Evolutionary conservation across 768 basidiomycete genomes (phyloP).

Genomic region (Baorangia bicolor): DNA sequence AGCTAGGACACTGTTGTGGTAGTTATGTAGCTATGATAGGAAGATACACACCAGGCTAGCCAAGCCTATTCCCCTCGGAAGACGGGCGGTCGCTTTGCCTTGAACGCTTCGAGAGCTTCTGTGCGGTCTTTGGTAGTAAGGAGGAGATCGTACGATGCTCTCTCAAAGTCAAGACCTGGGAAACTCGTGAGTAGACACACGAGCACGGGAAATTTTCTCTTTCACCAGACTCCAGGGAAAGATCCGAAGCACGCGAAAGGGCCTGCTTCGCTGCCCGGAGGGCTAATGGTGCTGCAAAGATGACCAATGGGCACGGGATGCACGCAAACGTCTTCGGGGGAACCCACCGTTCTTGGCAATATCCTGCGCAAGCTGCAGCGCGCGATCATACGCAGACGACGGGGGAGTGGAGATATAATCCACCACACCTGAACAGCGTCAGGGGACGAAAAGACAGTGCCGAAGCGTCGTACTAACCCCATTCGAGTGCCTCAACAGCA

Average conservation of each 20-base stretch:
- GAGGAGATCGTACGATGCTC: slow-evolving; percentile 79
- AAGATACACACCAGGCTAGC: slow-evolving; percentile 1
- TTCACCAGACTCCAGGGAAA: slow-evolving; percentile 73
- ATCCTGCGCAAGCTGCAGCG: slow-evolving; percentile 64
- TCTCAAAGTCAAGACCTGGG: slow-evolving; percentile 87
- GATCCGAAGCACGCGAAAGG: slow-evolving; percentile 75
- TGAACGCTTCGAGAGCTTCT: slow-evolving; percentile 86
- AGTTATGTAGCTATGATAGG: neutral
- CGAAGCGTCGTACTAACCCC: slow-evolving; percentile 46
- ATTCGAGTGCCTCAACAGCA: slow-evolving; percentile 66
- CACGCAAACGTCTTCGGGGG: neutral
- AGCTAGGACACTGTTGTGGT: slow-evolving; percentile 34
- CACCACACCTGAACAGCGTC: slow-evolving; percentile 60
- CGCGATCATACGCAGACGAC: slow-evolving; percentile 62
- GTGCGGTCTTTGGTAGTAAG: slow-evolving; percentile 71
- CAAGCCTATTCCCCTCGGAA: slow-evolving; percentile 72
- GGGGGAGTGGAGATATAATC: slow-evolving; percentile 73
- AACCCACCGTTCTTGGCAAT: slow-evolving; percentile 65
- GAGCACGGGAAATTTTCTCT: neutral
- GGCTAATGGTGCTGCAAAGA: slow-evolving; percentile 70
- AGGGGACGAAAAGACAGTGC: neutral
- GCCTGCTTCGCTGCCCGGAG: slow-evolving; percentile 87
- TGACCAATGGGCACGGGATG: neutral
- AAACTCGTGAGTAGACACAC: neutral
- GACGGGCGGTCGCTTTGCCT: slow-evolving; percentile 73